Base-by-base conservation (phyloP, 331 rosid genomes). In the Telfairia occidentalis region DNA sequence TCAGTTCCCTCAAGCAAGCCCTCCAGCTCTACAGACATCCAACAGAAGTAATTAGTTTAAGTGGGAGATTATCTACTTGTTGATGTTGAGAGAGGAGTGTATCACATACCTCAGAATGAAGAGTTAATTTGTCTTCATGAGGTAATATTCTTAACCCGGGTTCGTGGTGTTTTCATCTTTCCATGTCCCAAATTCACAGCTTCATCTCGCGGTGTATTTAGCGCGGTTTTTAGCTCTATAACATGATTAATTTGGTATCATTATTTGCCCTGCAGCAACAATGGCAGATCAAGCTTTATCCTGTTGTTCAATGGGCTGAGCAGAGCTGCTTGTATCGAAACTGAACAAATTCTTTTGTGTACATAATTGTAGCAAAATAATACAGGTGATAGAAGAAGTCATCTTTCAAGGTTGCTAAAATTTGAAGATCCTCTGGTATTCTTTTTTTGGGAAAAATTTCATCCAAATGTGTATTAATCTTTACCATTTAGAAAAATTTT, bases 381-480 rank as follows among this genome's bases (percentile, higher is more conserved):
- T 69, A 69, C 74, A 46, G 59, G 28, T 12, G 58, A 71, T 46
- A 28, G 26, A 71, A 67, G 53, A 21, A 43, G 24, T 26, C 24
- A 46, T 8, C 38, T 70, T 30, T 28, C 24, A 46, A 70, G 58
- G 58, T 46, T 46, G 55, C 26, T 37, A 1, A 19, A 40, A 37
- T 66, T 37, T 38, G 30, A 12, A 37, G 71, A n/a, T 37, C 50
- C 50, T 12, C 52, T 21, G 73, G 29, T 37, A 63, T 63, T 66
- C 52, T 37, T 66, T 71, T 46, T 16, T 6, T 28, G 58, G 58
- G 26, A 16, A 46, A 13, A 15, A 0, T 16, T 28, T 48, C 43
- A 46, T 46, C 75, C 40, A 71, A 46, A 71, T 71, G 75, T 70
- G 59, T 48, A 71, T 67, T 67, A 23, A 67, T 5, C 54, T 67